phyloP scores from a whole-genome alignment of 2,329 filamentous ascomycete species.

The Fusarium pseudograminearum region DNA sequence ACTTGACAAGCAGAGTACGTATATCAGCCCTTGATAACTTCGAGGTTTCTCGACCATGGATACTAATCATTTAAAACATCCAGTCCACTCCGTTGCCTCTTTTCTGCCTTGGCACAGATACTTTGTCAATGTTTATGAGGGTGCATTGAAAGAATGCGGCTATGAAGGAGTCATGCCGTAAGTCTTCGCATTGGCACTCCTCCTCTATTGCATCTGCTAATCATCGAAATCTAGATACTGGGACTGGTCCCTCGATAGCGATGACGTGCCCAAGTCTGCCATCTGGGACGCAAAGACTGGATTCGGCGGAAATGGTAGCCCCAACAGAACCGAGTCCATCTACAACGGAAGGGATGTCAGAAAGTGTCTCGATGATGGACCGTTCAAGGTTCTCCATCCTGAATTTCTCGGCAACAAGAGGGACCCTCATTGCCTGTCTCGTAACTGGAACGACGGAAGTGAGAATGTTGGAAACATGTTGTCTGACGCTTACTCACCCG shows the following conservation, averaged over 20 bases:
- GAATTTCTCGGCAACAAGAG: background rate
- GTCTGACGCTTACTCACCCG: rapidly evolving
- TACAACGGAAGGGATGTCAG: background rate
- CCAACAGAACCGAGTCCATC: background rate
- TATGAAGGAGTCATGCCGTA: background rate
- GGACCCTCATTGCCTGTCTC: background rate
- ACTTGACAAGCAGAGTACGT: background rate
- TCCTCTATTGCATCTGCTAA: background rate
- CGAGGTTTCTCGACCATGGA: rapidly evolving
- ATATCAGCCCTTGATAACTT: rapidly evolving
- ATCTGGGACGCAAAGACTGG: background rate
- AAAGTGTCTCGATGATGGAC: background rate
- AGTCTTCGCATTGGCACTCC: rapidly evolving
- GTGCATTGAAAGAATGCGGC: background rate
- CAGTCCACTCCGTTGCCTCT: background rate
- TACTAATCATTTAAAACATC: background rate
- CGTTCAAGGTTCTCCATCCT: background rate
- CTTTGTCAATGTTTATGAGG: background rate
- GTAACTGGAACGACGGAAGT: background rate
- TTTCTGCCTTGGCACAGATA: background rate
- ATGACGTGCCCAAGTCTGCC: rapidly evolving
- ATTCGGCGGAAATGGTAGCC: background rate
- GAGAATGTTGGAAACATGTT: background rate
- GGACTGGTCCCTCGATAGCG: background rate
- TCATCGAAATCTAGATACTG: background rate